These are phyloP conservation scores for Auricularia sp. DNA, from an alignment of 768 basidiomycete species.

Conservation along the genomic window DNA sequence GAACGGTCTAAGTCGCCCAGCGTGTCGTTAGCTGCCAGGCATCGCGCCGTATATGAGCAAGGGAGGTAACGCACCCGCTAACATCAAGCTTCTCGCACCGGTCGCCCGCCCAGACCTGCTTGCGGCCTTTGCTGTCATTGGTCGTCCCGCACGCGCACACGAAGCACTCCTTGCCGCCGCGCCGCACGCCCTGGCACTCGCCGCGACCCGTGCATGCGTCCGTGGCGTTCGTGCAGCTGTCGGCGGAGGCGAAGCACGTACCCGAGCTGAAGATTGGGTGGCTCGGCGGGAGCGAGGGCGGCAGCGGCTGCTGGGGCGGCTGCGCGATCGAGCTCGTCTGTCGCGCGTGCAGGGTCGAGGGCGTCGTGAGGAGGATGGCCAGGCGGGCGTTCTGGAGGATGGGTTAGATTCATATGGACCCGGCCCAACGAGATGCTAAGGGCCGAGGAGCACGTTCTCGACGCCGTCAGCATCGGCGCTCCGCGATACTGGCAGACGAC, in stretches of 20 bases:
- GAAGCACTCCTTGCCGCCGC: constrained; percentile 46
- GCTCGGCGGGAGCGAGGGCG: constrained; percentile 34
- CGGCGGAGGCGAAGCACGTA: constrained; percentile 48
- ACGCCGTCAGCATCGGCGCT: too few relatives aligned
- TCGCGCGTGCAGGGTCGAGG: constrained; percentile 16
- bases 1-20: too few relatives aligned
- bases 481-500: too few relatives aligned
- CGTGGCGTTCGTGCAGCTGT: constrained; percentile 54
- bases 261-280: constrained; percentile 47
- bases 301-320: constrained; percentile 40
- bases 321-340: constrained; percentile 31
- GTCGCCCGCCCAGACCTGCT: constrained; percentile 62
- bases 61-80: constrained; percentile 47
- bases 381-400: constrained; percentile 4
- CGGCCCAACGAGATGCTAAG: too few relatives aligned
- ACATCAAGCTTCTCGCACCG: constrained; percentile 72
- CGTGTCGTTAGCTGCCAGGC: too few relatives aligned
- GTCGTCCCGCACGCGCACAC: constrained; percentile 41
- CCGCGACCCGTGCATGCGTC: constrained; percentile 62
- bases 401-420: too few relatives aligned
- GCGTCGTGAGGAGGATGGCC: constrained; percentile 40
- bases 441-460: too few relatives aligned
- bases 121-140: constrained; percentile 43
- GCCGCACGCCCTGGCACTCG: constrained; percentile 48
- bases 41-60: too few relatives aligned